Conservation (phyloP, 495 filamentous ascomycete species). For the Parathielavia appendiculata region DNA sequence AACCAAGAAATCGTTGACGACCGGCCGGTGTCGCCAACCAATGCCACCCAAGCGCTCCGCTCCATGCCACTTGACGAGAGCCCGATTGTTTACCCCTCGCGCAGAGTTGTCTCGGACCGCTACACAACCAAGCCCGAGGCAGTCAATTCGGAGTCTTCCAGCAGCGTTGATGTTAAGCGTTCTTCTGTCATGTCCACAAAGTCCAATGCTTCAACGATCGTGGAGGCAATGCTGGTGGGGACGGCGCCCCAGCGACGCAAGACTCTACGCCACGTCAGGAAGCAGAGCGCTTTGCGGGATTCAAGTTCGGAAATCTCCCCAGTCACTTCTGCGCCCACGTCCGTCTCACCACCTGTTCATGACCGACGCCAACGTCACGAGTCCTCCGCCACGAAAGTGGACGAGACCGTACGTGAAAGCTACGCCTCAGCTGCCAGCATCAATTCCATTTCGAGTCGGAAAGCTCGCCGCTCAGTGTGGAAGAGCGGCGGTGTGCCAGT, state of each 20-base stretch:
- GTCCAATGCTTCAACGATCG: conserved; percentile 58
- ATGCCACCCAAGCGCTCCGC: conserved; percentile 45
- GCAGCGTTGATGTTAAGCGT: conserved; percentile 43
- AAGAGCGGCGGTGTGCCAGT: conserved; percentile 58
- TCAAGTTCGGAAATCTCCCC: conserved; percentile 52
- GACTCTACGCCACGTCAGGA: conserved; percentile 65
- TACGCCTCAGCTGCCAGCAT: conserved; percentile 54
- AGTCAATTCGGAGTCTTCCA: conserved; percentile 41
- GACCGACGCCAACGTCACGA: conserved; percentile 24
- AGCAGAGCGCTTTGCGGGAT: conserved; percentile 49
- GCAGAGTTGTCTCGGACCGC: conserved; percentile 31
- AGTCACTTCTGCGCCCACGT: conserved; percentile 39
- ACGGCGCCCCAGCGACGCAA: conserved; percentile 50
- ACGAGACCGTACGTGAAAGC: conserved; percentile 49
- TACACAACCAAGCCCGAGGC: conserved; percentile 25
- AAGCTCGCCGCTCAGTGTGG: conserved; percentile 51
- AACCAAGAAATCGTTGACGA: conserved; percentile 45
- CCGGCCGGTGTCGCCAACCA: conserved; percentile 44
- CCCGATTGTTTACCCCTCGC: conserved; percentile 38
- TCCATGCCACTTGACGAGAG: conserved; percentile 46
- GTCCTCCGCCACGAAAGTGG: conserved; percentile 16
- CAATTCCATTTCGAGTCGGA: conserved; percentile 51
- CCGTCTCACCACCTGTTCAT: conserved; percentile 27
- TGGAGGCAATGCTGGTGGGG: conserved; percentile 68
- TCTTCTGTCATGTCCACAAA: conserved; percentile 58